Percentiles rank a stretch among this genome's conserved stretches.
These are phyloP conservation scores for Aspergillus sp. DNA, from an alignment of 2,329 filamentous ascomycete species.

Conservation along the genomic window DNA sequence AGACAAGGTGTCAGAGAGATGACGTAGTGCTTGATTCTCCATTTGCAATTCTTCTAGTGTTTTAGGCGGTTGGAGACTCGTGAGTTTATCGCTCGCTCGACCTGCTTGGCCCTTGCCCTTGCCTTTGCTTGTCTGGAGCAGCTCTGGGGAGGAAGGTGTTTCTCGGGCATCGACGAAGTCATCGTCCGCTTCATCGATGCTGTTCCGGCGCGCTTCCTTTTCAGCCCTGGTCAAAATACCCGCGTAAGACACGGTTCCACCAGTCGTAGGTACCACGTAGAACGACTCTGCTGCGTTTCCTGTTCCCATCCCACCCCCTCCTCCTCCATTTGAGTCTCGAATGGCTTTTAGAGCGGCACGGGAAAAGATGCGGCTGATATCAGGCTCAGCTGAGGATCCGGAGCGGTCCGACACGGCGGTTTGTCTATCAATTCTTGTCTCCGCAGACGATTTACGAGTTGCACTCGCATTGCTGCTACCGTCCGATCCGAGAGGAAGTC, in stretches of 20 bases:
- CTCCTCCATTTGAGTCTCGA: constrained; percentile 62
- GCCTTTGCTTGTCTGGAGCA: constrained; percentile 44
- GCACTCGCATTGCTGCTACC: constrained; percentile 28
- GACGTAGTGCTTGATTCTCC: constrained; percentile 83
- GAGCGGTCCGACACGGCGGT: constrained; percentile 41
- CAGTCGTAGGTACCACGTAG: constrained; percentile 89
- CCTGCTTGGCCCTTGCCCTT: constrained; percentile 31
- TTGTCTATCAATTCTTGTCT: constrained; percentile 37
- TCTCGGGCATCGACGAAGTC: constrained; percentile 89
- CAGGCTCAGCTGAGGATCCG: constrained; percentile 59
- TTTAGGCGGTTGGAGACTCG: constrained; percentile 50
- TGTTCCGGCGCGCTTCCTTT: constrained; percentile 43
- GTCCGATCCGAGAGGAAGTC: constrained; percentile 70
- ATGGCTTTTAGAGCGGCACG: constrained; percentile 79
- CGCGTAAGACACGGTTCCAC: constrained; percentile 89
- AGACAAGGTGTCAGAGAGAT: constrained; percentile 80
- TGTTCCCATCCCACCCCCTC: constrained; percentile 26
- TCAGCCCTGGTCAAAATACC: constrained; percentile 68
- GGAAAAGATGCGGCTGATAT: constrained; percentile 81
- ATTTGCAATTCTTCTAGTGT: constrained; percentile 83
- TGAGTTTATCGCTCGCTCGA: constrained; percentile 29
- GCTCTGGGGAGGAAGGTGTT: constrained; percentile 54
- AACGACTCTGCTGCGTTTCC: constrained; percentile 70
- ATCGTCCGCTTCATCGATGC: constrained; percentile 69
- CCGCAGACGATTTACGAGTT: constrained; percentile 34